phyloP scores from a whole-genome alignment of 2,329 filamentous ascomycete genomes.

The Hypoxylon sp. region DNA sequence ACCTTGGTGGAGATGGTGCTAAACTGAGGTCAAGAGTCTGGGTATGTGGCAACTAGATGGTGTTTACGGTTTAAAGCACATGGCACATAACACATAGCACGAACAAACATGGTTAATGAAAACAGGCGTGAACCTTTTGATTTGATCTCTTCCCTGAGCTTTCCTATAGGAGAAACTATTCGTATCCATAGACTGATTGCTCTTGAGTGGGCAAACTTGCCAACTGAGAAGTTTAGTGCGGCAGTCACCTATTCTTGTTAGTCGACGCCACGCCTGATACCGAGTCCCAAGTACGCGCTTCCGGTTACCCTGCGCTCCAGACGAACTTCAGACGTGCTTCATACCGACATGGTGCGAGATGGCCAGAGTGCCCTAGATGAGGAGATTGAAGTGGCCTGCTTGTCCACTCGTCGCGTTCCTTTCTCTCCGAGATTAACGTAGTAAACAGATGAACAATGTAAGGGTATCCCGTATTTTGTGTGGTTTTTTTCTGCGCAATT shows the following conservation, averaged over 20 bases:
- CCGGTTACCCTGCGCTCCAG: no score
- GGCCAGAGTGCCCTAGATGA: not conserved
- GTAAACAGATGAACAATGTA: slow-evolving; percentile 1
- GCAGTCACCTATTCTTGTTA: no score
- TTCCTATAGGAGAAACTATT: not conserved
- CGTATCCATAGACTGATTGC: not conserved
- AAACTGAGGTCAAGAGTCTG: not conserved
- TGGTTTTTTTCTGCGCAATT: not conserved
- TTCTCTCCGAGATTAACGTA: not conserved
- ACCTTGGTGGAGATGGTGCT: not conserved
- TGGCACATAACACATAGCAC: not conserved
- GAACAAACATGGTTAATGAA: not conserved
- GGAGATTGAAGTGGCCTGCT: not conserved
- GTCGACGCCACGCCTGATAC: slow-evolving; percentile 13
- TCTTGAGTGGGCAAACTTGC: not conserved
- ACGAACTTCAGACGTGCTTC: no score
- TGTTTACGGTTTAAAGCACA: not conserved
- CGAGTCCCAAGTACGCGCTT: no score
- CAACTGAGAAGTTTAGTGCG: not conserved
- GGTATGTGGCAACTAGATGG: not conserved
- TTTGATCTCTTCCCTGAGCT: not conserved
- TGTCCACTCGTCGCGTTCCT: not conserved
- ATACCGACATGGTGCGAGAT: not conserved
- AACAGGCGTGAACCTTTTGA: not conserved
- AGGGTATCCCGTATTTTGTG: slow-evolving; percentile 15